Conservation (phyloP, 768 basidiomycete genomes). For the Pleurotus pulmonarius region DNA sequence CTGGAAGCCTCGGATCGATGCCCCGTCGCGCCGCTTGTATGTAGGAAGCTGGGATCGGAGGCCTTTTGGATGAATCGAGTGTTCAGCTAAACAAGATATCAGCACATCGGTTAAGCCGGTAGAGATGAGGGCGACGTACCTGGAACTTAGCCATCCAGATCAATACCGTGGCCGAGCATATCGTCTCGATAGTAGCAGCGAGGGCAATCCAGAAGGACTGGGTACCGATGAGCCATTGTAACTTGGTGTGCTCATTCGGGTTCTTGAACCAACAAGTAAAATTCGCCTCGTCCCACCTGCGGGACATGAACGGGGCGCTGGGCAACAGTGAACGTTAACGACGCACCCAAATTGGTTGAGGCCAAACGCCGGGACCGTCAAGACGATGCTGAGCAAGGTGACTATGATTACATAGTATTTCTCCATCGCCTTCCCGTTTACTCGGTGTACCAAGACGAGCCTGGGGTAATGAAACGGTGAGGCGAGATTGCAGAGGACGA, state of each 20-base stretch:
- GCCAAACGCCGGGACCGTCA: slow-evolving; percentile 18
- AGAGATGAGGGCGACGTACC: slow-evolving; percentile 11
- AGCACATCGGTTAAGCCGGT: neutral
- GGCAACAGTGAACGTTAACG: too few relatives aligned
- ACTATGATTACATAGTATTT: slow-evolving; percentile 21
- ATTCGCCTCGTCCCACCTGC: slow-evolving; percentile 15
- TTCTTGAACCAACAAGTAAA: slow-evolving; percentile 20
- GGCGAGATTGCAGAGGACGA: neutral
- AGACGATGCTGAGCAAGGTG: slow-evolving; percentile 11
- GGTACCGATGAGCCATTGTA: slow-evolving; percentile 22
- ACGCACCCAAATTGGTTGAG: slow-evolving; percentile 19
- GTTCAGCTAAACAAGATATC: neutral
- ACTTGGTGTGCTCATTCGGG: slow-evolving; percentile 7
- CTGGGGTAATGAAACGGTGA: slow-evolving; percentile 6
- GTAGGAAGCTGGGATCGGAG: neutral
- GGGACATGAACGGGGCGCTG: too few relatives aligned
- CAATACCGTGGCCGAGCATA: slow-evolving; percentile 15
- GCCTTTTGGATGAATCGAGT: neutral
- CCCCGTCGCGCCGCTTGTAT: neutral
- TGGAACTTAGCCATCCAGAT: slow-evolving; percentile 15
- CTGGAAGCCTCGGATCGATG: neutral
- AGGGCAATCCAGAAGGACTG: slow-evolving; percentile 20
- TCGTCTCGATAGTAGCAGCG: slow-evolving; percentile 16
- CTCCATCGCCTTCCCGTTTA: slow-evolving; percentile 22
- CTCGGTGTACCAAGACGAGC: slow-evolving; percentile 19